Percentiles rank a stretch among this genome's conserved stretches.
Evolutionary conservation across 2,329 filamentous ascomycete genomes (phyloP).

Genomic region (Paraphaeosphaeria minitans): DNA sequence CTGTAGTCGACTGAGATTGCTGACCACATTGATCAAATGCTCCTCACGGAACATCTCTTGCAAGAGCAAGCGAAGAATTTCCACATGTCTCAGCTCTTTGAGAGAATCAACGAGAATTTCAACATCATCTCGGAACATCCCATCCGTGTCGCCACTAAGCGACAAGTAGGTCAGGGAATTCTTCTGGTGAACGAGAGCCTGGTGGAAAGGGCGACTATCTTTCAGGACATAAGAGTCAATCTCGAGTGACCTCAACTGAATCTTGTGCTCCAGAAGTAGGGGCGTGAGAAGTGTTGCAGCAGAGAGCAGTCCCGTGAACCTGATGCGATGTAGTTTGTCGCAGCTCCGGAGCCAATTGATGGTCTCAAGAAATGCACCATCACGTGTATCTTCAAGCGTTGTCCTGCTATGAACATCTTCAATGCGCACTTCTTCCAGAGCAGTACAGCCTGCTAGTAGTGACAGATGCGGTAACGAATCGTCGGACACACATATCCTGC

Average conservation of each 20-base stretch:
- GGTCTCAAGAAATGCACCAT: slow-evolving; percentile 59
- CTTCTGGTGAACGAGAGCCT: slow-evolving; percentile 60
- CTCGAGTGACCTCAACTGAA: slow-evolving; percentile 55
- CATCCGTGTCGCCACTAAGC: slow-evolving; percentile 55
- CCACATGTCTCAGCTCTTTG: slow-evolving; percentile 57
- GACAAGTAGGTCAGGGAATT: slow-evolving; percentile 53
- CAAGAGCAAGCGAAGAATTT: slow-evolving; percentile 58
- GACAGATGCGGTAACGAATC: slow-evolving; percentile 57
- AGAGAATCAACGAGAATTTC: slow-evolving; percentile 59
- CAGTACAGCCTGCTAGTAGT: slow-evolving; percentile 55
- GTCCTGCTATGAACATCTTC: slow-evolving; percentile 51
- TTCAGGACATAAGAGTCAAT: slow-evolving; percentile 57
- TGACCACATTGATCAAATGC: slow-evolving; percentile 57
- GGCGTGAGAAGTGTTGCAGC: slow-evolving; percentile 60
- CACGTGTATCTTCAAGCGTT: slow-evolving; percentile 57
- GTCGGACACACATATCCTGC: slow-evolving; percentile 55
- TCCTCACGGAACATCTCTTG: slow-evolving; percentile 57
- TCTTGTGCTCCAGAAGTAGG: slow-evolving; percentile 53
- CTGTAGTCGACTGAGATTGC: slow-evolving; percentile 56
- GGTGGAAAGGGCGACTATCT: slow-evolving; percentile 59
- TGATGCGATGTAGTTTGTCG: slow-evolving; percentile 55
- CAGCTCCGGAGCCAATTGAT: slow-evolving; percentile 63
- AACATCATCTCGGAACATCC: slow-evolving; percentile 53
- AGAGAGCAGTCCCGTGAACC: slow-evolving; percentile 57
- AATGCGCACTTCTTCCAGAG: slow-evolving; percentile 56